Evolutionary conservation across 106 monocot species (phyloP).

Genomic region (Posidonia australis): DNA sequence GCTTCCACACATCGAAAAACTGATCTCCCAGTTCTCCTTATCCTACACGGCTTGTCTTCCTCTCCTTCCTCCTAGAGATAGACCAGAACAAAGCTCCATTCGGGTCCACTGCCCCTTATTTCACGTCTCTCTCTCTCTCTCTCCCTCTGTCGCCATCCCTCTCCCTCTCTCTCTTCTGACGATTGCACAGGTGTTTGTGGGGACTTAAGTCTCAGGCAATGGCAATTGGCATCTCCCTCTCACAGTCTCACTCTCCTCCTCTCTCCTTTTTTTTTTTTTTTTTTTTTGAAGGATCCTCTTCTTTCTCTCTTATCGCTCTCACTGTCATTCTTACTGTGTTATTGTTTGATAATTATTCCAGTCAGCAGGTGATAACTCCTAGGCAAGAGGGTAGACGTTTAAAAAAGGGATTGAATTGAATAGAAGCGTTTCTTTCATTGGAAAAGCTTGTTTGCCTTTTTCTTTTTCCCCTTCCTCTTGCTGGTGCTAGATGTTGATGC

Average conservation of each 20-base stretch:
- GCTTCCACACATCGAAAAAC: too few species aligned
- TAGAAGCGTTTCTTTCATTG: too few species aligned
- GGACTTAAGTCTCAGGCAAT: background rate
- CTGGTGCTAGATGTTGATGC: background rate
- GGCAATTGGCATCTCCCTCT: background rate
- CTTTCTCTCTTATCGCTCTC: background rate
- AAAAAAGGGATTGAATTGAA: too few species aligned
- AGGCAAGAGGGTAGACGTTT: background rate
- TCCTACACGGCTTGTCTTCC: conserved; percentile 1
- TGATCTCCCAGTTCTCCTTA: background rate
- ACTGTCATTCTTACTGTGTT: too few species aligned
- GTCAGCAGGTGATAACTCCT: background rate
- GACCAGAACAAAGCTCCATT: background rate
- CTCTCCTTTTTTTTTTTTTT: background rate
- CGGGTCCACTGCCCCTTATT: background rate
- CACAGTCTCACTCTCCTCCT: background rate
- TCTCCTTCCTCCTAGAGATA: background rate
- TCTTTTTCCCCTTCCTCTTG: too few species aligned
- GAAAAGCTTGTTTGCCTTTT: too few species aligned
- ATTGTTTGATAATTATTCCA: too few species aligned
- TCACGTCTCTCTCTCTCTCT: background rate
- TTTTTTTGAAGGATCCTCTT: too few species aligned
- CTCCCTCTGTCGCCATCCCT: background rate
- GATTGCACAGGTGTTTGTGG: background rate
- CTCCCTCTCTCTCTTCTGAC: background rate